A percentile compares a stretch with the other conserved stretches of the same genome.
These are phyloP conservation scores for Podila horticola DNA, from an alignment of 192 early-diverging fungal genomes.

Conservation along the genomic window DNA sequence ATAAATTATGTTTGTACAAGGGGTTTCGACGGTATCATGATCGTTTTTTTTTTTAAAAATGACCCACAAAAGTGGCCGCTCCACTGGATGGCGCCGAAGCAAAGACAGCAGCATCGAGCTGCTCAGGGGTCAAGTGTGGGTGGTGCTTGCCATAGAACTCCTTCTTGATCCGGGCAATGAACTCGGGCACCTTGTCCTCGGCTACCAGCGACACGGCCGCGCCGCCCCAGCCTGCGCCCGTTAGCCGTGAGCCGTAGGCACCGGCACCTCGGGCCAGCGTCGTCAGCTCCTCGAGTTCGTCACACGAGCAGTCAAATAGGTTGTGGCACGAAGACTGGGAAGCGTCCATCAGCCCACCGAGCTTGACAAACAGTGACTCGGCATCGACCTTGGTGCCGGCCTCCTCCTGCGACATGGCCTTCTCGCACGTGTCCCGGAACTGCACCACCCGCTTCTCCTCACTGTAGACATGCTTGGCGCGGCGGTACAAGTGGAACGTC, in stretches of 20 bases:
- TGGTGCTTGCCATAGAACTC: conserved; percentile 70
- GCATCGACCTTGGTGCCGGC: conserved; percentile 11
- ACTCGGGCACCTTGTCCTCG: conserved; percentile 64
- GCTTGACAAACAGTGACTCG: conserved; percentile 48
- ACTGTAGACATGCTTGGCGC: conserved; percentile 85
- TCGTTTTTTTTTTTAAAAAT: neutral
- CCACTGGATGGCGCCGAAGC: conserved; percentile 61
- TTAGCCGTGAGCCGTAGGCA: conserved; percentile 85
- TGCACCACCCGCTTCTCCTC: conserved; percentile 84
- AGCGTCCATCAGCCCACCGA: conserved; percentile 91
- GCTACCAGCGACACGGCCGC: conserved; percentile 42
- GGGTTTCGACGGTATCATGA: neutral
- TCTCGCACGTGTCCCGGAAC: conserved; percentile 70
- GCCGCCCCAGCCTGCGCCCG: conserved; percentile 94
- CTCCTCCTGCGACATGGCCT: conserved; percentile 25
- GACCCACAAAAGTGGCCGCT: conserved; percentile 56
- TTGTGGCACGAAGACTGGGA: conserved; percentile 87
- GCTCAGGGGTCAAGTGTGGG: conserved; percentile 57
- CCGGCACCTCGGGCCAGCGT: conserved; percentile 70
- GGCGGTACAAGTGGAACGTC: conserved; percentile 77
- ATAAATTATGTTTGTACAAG: neutral
- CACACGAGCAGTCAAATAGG: conserved; percentile 85
- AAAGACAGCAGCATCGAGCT: conserved; percentile 66
- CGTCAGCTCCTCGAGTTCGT: conserved; percentile 85
- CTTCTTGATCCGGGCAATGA: conserved; percentile 72